phyloP scores from a whole-genome alignment of 305 asterid genomes.

The Fraxinus angustifolia region DNA sequence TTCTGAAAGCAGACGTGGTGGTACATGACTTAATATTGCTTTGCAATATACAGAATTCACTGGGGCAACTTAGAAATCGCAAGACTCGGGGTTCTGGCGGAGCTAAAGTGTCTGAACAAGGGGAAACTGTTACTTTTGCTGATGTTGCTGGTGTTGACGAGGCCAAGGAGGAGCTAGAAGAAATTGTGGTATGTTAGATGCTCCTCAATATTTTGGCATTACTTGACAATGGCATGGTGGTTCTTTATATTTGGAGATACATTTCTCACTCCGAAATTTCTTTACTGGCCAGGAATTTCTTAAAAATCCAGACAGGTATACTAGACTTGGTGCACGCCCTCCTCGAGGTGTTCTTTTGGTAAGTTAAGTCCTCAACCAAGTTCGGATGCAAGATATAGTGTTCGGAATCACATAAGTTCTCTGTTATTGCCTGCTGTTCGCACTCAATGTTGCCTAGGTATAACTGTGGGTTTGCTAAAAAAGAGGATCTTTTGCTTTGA shows the following conservation, averaged over 20 bases:
- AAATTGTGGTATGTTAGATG: constrained; percentile 72
- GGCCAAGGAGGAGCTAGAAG: constrained; percentile 99
- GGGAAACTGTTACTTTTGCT: constrained; percentile 76
- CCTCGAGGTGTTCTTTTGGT: constrained; percentile 99
- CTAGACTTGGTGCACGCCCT: constrained; percentile 97
- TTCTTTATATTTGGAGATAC: constrained; percentile 13
- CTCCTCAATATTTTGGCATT: constrained; percentile 20
- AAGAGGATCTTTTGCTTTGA: not conserved
- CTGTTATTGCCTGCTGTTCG: constrained; percentile 13
- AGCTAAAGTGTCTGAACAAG: constrained; percentile 80
- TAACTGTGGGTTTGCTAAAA: constrained; percentile 8
- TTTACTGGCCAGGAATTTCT: constrained; percentile 75
- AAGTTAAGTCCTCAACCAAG: constrained; percentile 32
- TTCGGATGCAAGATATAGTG: constrained; percentile 9
- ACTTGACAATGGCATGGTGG: constrained; percentile 5
- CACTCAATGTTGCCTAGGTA: constrained; percentile 17
- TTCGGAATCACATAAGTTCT: constrained; percentile 11
- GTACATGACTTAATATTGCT: constrained; percentile 7
- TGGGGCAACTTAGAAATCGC: constrained; percentile 86
- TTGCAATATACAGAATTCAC: constrained; percentile 53
- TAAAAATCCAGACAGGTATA: constrained; percentile 86
- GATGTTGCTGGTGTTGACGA: constrained; percentile 99
- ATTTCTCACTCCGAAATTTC: constrained; percentile 24
- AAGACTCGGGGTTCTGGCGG: constrained; percentile 78
- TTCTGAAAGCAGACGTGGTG: constrained; percentile 18